Evolutionary conservation across 305 asterid species (phyloP), one percentile per base, ranked within the genome.

Genomic region (Andrographis paniculata): DNA sequence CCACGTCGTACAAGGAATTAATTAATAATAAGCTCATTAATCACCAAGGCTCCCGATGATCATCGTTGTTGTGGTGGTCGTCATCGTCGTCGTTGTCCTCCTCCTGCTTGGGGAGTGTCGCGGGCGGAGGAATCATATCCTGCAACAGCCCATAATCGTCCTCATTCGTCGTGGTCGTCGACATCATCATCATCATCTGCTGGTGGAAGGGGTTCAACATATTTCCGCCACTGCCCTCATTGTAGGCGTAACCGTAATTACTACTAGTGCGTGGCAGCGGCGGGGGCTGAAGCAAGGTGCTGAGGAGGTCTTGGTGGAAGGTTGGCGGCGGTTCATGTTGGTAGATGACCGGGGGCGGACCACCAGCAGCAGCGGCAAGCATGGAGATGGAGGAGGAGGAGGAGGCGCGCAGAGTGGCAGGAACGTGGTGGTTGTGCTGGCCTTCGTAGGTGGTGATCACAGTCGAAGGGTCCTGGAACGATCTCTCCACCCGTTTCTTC

Each of bases 391-490:
- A 52, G 8, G 68, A 57, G 15, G 75, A 64, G 33, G 75, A 55
- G 38, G 48, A 56, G 2, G 81, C 84, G 0, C 88, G 70, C 51
- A 70, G 79, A 14, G 61, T 75, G 4, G 84, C 56, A 7, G 88
- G 88, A 2, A 75, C 53, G 28, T 64, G 80, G 70, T 81, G 93
- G 75, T 75, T 81, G 77, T 81, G 87, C 35, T 71, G 82, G 5
- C 93, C 93, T 38, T 81, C 93, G 50, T 81, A 81, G 0, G 87
- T 81, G 30, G 87, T 81, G 67, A 81, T 73, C 39, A 81, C 93
- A 2, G 58, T 31, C 0, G 80, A 51, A 16, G 84, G 84, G 73
- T 81, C 87, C 53, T 81, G 78, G 62, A 35, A 78, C 10, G 87
- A 75, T 44, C 93, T 64, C 68, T 81, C 93, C 0, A 81, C 76